A percentile compares a stretch with the other conserved stretches of the same genome.
These are phyloP conservation scores for Breynia disticha DNA, from an alignment of 441 rosid species.

Conservation along the genomic window DNA sequence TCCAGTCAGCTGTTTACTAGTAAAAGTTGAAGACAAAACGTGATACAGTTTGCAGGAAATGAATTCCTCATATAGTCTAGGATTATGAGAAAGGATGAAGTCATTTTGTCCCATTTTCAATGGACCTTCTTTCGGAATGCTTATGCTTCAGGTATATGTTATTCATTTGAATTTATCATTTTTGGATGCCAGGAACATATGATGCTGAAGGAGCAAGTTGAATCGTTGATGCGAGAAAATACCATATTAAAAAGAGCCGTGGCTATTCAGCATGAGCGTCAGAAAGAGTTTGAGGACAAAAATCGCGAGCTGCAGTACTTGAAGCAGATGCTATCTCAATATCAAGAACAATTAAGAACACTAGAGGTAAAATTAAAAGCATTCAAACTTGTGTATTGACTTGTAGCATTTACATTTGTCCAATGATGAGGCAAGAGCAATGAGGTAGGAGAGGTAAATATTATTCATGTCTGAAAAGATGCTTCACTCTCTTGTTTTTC, in stretches of 20 bases:
- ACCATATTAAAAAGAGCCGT: constrained; percentile 69
- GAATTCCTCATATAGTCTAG: too few species aligned
- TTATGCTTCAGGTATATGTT: too few species aligned
- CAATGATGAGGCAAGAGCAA: too few species aligned
- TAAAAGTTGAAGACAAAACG: too few species aligned
- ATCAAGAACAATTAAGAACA: constrained; percentile 68
- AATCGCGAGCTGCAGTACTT: constrained; percentile 53
- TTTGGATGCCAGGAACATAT: constrained; percentile 39
- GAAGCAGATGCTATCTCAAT: constrained; percentile 56
- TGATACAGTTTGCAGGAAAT: too few species aligned
- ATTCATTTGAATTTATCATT: neutral
- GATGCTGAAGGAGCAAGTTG: constrained; percentile 60
- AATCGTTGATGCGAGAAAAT: constrained; percentile 56
- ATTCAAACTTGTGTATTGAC: neutral
- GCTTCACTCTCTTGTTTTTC: neutral
- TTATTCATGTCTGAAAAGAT: neutral
- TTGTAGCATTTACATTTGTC: too few species aligned
- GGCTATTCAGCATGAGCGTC: constrained; percentile 77
- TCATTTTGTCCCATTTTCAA: too few species aligned
- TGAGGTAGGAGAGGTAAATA: neutral
- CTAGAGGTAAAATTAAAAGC: constrained; percentile 45
- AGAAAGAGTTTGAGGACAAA: constrained; percentile 52
- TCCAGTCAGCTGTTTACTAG: too few species aligned
- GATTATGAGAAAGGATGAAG: too few species aligned
- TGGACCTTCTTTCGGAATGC: too few species aligned